Conservation (phyloP, 495 filamentous ascomycete species). For the Aspergillus saccharolyticus region DNA sequence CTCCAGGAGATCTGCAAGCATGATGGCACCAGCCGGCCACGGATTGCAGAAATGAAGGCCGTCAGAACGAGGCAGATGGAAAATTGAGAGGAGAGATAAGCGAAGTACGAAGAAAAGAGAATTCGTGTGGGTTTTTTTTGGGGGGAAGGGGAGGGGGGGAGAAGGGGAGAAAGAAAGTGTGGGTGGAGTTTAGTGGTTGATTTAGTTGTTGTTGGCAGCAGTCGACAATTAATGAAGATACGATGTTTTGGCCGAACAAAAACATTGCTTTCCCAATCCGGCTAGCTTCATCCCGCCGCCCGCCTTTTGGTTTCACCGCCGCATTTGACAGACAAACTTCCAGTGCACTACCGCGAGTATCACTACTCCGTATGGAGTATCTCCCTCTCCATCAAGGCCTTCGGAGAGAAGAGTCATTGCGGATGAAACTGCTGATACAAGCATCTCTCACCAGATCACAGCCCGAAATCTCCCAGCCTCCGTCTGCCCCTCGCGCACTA, state of each 20-base stretch:
- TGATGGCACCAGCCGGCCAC: conserved; percentile 31
- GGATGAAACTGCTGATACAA: background rate
- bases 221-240: background rate
- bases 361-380: background rate
- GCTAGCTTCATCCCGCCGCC: conserved; percentile 6
- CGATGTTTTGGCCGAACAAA: background rate
- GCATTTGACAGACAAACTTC: no score
- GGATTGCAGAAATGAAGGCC: background rate
- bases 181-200: no score
- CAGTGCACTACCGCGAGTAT: no score
- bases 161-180: no score
- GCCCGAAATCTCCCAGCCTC: background rate
- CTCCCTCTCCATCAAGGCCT: no score
- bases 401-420: background rate
- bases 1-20: conserved; percentile 30
- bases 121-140: background rate
- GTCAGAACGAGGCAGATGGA: background rate
- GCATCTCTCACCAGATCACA: background rate
- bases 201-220: background rate
- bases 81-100: background rate
- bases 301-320: conserved; percentile 11
- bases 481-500: background rate
- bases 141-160: background rate
- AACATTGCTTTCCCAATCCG: conserved; percentile 16
- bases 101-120: background rate